Conservation (phyloP, 108 stramenopile genomes). For the Cyclotella atomus region DNA sequence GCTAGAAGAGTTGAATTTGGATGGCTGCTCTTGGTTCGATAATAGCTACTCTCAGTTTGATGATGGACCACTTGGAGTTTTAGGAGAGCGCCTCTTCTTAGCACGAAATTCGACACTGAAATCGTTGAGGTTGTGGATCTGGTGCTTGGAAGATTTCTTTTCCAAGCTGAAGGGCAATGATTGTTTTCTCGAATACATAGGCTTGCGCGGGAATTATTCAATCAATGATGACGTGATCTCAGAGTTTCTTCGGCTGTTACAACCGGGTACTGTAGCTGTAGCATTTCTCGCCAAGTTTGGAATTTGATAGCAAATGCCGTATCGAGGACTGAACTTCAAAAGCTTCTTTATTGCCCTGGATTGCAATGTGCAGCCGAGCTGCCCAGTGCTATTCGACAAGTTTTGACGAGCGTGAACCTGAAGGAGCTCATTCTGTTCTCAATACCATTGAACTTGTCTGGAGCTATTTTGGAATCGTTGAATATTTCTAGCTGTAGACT, state of each 20-base stretch:
- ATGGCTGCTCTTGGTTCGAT: background rate
- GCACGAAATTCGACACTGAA: background rate
- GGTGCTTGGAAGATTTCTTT: background rate
- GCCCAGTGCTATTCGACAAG: background rate
- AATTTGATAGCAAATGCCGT: too few species aligned
- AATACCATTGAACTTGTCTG: background rate
- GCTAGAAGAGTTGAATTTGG: background rate
- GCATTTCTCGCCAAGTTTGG: too few species aligned
- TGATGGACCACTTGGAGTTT: background rate
- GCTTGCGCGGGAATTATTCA: background rate
- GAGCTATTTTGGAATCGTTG: background rate
- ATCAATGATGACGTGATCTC: background rate
- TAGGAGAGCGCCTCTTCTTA: background rate
- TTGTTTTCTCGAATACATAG: background rate
- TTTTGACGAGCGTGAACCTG: background rate
- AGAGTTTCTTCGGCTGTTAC: background rate
- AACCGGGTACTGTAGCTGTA: too few species aligned
- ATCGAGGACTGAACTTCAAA: background rate
- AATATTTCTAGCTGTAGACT: background rate
- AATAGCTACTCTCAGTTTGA: too few species aligned
- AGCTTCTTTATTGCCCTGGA: background rate
- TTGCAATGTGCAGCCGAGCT: background rate
- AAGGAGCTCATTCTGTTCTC: background rate
- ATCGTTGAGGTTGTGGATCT: too few species aligned
- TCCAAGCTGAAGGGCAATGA: background rate